Conservation (phyloP, 1,284 basidiomycete genomes). For the Pyrrhoderma noxium region DNA sequence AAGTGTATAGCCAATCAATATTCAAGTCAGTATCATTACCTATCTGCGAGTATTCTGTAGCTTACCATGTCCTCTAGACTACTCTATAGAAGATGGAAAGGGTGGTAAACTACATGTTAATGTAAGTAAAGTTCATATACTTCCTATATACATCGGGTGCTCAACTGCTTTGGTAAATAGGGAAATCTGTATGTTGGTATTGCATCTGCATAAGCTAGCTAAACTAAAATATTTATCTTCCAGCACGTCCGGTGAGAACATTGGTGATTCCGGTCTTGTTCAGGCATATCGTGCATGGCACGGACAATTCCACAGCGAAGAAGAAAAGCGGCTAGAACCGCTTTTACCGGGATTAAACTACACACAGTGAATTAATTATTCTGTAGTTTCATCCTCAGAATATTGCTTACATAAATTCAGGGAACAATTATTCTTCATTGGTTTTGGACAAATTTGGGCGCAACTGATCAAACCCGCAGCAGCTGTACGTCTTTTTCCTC, state of each 20-base stretch:
- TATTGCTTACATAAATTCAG: slow-evolving; percentile 31
- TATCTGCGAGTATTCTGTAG: neutral
- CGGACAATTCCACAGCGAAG: slow-evolving; percentile 49
- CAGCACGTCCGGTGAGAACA: slow-evolving; percentile 84
- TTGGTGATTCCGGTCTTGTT: slow-evolving; percentile 81
- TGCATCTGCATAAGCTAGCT: neutral
- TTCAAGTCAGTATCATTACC: slow-evolving; percentile 40
- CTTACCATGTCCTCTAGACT: slow-evolving; percentile 37
- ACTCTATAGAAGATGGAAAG: slow-evolving; percentile 78
- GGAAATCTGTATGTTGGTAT: slow-evolving; percentile 56
- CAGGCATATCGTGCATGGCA: slow-evolving; percentile 89
- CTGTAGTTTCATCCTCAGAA: neutral
- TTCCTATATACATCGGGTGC: slow-evolving; percentile 2
- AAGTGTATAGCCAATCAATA: slow-evolving; percentile 89
- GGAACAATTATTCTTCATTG: slow-evolving; percentile 88
- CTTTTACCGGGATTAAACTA: slow-evolving; percentile 79
- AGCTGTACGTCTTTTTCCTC: slow-evolving; percentile 39
- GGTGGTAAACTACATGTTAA: slow-evolving; percentile 82
- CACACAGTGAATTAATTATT: slow-evolving; percentile 38
- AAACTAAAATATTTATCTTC: slow-evolving; percentile 16
- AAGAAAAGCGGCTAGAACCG: slow-evolving; percentile 48
- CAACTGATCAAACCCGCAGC: slow-evolving; percentile 67
- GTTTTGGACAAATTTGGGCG: slow-evolving; percentile 76
- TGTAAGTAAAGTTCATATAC: slow-evolving; percentile 40
- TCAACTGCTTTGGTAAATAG: slow-evolving; percentile 30